Evolutionary conservation across 1,284 basidiomycete genomes (phyloP).

Genomic region (Cutaneotrichosporon arboriforme): DNA sequence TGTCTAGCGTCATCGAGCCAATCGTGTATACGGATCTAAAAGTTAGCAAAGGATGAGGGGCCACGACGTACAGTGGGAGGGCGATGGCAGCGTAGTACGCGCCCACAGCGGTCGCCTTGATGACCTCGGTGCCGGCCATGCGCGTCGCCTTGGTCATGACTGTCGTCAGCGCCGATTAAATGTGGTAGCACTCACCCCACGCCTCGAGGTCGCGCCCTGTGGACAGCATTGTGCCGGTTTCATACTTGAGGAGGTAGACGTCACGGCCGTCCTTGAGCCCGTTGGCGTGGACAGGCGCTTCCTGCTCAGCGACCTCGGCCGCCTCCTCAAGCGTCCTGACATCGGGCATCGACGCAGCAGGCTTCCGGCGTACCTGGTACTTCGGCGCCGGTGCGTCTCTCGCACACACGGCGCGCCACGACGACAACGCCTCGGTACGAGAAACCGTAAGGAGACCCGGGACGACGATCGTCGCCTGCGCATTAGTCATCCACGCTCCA

Average conservation of each 20-base stretch:
- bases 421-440: conserved; percentile 46
- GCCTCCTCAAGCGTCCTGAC: neutral
- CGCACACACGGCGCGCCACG: conserved; percentile 44
- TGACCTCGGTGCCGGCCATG: conserved; percentile 50
- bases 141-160: conserved; percentile 43
- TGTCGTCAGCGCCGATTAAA: conserved; percentile 20
- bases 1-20: conserved; percentile 44
- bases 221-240: conserved; percentile 48
- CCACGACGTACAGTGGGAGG: conserved; percentile 48
- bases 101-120: conserved; percentile 54
- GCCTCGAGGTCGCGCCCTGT: conserved; percentile 49
- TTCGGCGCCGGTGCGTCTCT: neutral
- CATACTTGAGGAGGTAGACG: conserved; percentile 48
- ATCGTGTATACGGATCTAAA: conserved; percentile 43
- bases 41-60: conserved; percentile 25
- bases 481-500: neutral
- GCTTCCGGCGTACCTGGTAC: neutral
- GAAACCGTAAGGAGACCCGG: conserved; percentile 51
- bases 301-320: neutral
- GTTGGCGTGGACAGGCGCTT: neutral
- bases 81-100: conserved; percentile 55
- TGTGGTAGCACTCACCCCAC: conserved; percentile 31
- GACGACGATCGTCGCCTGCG: conserved; percentile 48
- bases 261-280: conserved; percentile 46
- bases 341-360: neutral